Base-by-base conservation (phyloP, 2,329 filamentous ascomycete genomes). In the Monilinia vaccinii-corymbosi region DNA sequence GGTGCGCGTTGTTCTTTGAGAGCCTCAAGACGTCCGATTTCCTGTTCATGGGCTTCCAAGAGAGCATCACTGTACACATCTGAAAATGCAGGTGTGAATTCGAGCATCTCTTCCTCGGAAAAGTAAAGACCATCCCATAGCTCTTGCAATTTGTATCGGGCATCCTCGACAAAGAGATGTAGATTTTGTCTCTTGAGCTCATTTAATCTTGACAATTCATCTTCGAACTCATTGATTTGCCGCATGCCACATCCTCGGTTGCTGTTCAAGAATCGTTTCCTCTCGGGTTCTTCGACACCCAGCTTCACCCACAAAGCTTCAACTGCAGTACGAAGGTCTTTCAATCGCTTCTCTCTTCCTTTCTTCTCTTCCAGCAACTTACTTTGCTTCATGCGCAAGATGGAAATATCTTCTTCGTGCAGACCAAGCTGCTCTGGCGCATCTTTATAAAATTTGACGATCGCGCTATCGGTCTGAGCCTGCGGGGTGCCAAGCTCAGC, bases 91-190 rank as follows among this genome's bases (percentile, higher is more conserved):
- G 95, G 94, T 0, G 92, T 94, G 68, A 99, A 99, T 67, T 97
- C 92, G 60, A 97, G 83, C 92, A 97, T 97, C 76, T 99, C 94
- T 70, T 99, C 94, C 72, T 99, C 94, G 0, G 90, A 96, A 71
- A 95, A 92, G 77, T 94, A 97, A 1, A 99, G 77, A 0, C 84
- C 80, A 71, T 99, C 94, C 94, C 95, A 99, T 0, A 99, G 83
- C 70, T 95, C 92, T 73, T 97, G 93, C 13, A 99, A 81, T 71
- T 89, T 90, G 75, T 85, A 89, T 45, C 95, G 84, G 23, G 93
- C 88, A 76, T 99, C 94, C 72, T 97, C 94, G 13, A 99, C 91
- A 69, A 99, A 99, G 5, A 97, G 75, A 71, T 97, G 92, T 64
- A 99, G 79, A 69, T 99, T 97, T 72, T 99, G 90, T 68, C 88